Evolutionary conservation across 2,329 filamentous ascomycete genomes (phyloP).

Genomic region (Arthrobotrys sinensis): DNA sequence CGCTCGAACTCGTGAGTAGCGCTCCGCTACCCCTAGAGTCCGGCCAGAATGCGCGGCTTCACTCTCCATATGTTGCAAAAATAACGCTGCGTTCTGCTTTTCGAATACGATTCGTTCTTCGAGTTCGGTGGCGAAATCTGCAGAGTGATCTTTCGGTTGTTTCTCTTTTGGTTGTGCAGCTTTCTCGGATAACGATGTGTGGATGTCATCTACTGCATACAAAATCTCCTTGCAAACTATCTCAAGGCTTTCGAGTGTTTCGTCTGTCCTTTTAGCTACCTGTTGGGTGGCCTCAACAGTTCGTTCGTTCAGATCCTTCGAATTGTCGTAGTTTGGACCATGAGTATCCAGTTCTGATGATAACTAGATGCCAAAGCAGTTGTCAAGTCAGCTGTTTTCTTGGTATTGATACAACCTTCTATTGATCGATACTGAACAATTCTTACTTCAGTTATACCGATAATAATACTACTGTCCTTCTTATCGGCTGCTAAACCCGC

Average conservation of each 20-base stretch:
- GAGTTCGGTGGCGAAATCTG: background rate
- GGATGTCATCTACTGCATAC: background rate
- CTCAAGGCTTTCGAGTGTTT: background rate
- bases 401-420: too few species aligned
- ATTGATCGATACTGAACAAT: too few species aligned
- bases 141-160: background rate
- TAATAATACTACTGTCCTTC: too few species aligned
- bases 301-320: too few species aligned
- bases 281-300: background rate
- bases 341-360: too few species aligned
- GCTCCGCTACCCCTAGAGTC: background rate
- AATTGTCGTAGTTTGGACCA: too few species aligned
- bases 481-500: background rate
- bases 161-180: background rate
- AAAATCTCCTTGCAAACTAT: background rate
- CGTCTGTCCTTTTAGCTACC: background rate
- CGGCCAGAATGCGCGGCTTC: background rate
- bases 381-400: too few species aligned
- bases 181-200: background rate
- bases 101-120: background rate
- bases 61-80: background rate
- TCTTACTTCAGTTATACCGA: too few species aligned
- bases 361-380: too few species aligned
- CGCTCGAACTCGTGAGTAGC: slow-evolving; percentile 3
- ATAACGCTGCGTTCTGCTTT: background rate